Percentiles rank a stretch among this genome's conserved stretches.
phyloP scores from a whole-genome alignment of 805 yeast genomes.

The Candida insectalens region DNA sequence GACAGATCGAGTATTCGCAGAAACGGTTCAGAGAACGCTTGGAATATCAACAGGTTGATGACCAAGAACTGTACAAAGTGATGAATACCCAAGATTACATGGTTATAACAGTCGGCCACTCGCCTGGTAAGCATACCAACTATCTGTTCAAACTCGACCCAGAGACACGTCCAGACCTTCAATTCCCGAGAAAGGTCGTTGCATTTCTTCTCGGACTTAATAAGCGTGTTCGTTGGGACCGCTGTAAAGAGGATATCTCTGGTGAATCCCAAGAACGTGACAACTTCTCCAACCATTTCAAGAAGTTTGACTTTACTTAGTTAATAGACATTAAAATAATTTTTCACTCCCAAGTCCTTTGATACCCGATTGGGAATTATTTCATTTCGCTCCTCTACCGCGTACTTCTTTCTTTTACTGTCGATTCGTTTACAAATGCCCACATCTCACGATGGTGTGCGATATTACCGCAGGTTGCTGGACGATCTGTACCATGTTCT shows the following conservation, averaged over 20 bases:
- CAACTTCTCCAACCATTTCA: conserved; percentile 46
- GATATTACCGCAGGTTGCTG: conserved; percentile 1
- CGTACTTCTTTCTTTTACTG: no score
- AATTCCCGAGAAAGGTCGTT: conserved; percentile 73
- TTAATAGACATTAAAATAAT: conserved; percentile 1
- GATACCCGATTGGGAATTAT: background rate
- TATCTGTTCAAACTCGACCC: conserved; percentile 21
- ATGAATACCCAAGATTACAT: conserved; percentile 27
- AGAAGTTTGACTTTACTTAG: conserved; percentile 43
- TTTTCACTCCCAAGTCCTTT: no score
- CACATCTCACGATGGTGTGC: no score
- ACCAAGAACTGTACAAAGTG: conserved; percentile 12
- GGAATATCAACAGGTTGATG: conserved; percentile 14
- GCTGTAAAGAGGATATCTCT: conserved; percentile 54
- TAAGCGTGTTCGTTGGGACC: conserved; percentile 66
- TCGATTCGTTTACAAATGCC: no score
- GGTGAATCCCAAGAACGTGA: conserved; percentile 59
- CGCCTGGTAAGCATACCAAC: conserved; percentile 10
- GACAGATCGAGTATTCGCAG: conserved; percentile 35
- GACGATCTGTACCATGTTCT: background rate
- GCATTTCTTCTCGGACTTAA: conserved; percentile 55
- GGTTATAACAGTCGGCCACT: conserved; percentile 22
- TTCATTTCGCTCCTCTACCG: no score
- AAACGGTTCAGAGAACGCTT: conserved; percentile 19
- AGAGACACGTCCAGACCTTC: conserved; percentile 47